Conservation (phyloP, 805 yeast species). For the Jamesozyma jinghongensis region DNA sequence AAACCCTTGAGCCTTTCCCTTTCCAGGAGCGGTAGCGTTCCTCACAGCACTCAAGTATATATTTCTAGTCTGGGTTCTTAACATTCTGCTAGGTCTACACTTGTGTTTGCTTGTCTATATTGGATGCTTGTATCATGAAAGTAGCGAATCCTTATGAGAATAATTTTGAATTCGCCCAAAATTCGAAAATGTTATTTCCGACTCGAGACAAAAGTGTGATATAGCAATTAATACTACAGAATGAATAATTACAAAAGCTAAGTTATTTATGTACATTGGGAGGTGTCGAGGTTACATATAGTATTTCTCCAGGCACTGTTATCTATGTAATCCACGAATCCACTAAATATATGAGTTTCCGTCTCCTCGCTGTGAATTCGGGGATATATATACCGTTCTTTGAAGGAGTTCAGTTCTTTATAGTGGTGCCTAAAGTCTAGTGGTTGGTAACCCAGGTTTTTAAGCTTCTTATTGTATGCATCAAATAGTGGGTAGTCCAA, state of each 20-base stretch:
- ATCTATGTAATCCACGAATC: background rate
- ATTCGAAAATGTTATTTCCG: too few relatives aligned
- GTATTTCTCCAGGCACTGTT: background rate
- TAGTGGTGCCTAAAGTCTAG: slow-evolving; percentile 56
- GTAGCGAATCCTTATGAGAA: too few relatives aligned
- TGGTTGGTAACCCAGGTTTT: slow-evolving; percentile 45
- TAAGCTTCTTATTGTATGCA: slow-evolving; percentile 56
- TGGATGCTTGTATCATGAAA: too few relatives aligned
- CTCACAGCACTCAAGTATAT: slow-evolving; percentile 9
- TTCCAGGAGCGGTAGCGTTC: slow-evolving; percentile 10
- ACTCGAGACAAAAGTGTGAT: too few relatives aligned
- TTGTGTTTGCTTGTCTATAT: too few relatives aligned
- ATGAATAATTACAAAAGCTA: too few relatives aligned
- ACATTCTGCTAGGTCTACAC: slow-evolving; percentile 9
- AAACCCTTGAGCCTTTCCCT: slow-evolving; percentile 26
- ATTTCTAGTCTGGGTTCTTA: slow-evolving; percentile 14
- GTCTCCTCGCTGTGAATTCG: slow-evolving; percentile 80
- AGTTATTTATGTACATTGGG: too few relatives aligned
- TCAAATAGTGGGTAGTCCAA: slow-evolving; percentile 81
- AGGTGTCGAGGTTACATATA: too few relatives aligned
- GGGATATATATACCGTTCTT: slow-evolving; percentile 75
- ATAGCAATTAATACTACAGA: too few relatives aligned
- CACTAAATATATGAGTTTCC: slow-evolving; percentile 31
- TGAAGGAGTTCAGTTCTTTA: slow-evolving; percentile 67
- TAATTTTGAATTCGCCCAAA: too few relatives aligned